phyloP scores from a whole-genome alignment of 1,139 yeast species.

The Pichia sp. region DNA sequence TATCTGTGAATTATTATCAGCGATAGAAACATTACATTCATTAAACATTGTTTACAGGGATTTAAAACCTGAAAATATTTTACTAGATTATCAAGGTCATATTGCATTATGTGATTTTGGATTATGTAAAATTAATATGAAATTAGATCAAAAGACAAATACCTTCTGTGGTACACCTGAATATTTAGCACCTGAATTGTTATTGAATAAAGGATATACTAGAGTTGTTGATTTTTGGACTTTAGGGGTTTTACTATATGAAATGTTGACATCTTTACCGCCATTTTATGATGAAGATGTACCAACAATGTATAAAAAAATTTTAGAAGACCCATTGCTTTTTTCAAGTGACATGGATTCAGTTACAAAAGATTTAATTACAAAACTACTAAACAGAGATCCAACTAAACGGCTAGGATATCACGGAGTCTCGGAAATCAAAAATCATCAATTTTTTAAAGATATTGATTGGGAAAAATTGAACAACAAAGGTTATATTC shows the following conservation, averaged over 20 bases:
- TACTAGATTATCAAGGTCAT: conserved; percentile 93
- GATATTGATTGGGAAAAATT: conserved; percentile 90
- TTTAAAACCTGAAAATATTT: conserved; percentile 89
- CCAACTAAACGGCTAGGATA: conserved; percentile 73
- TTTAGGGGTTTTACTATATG: conserved; percentile 83
- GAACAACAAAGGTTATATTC: conserved; percentile 81
- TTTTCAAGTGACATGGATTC: conserved; percentile 87
- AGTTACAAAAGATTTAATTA: conserved; percentile 79
- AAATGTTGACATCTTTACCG: conserved; percentile 95
- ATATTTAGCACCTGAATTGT: conserved; percentile 89
- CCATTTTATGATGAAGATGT: conserved; percentile 94
- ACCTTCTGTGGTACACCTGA: conserved; percentile 98
- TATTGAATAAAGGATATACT: conserved; percentile 89
- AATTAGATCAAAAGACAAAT: conserved; percentile 58
- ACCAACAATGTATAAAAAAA: conserved; percentile 91
- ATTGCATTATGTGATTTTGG: conserved; percentile 98
- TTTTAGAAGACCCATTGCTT: conserved; percentile 77
- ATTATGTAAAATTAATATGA: conserved; percentile 90
- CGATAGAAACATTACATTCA: conserved; percentile 85
- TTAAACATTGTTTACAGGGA: conserved; percentile 92
- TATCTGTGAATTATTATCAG: conserved; percentile 88
- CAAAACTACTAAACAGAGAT: conserved; percentile 75
- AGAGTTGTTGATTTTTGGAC: conserved; percentile 99
- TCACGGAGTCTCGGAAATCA: conserved; percentile 81
- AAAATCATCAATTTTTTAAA: conserved; percentile 78